These are phyloP conservation scores for Tausonia pullulans DNA, from an alignment of 1,284 basidiomycete genomes.

Conservation along the genomic window DNA sequence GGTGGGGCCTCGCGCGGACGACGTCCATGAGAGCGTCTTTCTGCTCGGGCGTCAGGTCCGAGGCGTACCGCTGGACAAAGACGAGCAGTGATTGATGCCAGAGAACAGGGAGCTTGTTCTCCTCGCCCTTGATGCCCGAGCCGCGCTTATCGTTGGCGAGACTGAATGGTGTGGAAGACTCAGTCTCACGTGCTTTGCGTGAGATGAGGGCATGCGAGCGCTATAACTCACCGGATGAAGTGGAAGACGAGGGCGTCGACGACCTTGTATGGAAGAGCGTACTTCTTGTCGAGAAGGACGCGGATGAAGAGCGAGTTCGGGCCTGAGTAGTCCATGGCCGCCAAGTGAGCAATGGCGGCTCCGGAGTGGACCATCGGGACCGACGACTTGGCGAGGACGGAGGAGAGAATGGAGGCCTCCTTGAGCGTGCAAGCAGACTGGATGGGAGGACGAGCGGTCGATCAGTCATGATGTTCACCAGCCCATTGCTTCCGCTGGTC, in stretches of 20 bases:
- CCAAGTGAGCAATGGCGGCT: slow-evolving; percentile 83
- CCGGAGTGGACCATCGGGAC: slow-evolving; percentile 94
- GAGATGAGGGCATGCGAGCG: slow-evolving; percentile 46
- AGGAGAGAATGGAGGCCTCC: slow-evolving; percentile 90
- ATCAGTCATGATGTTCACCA: background rate
- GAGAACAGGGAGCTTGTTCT: slow-evolving; percentile 70
- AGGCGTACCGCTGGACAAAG: slow-evolving; percentile 91
- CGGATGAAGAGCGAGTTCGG: slow-evolving; percentile 96
- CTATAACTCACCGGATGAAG: slow-evolving; percentile 87
- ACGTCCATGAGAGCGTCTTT: slow-evolving; percentile 96
- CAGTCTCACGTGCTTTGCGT: background rate
- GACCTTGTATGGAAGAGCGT: slow-evolving; percentile 95
- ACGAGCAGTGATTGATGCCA: slow-evolving; percentile 98
- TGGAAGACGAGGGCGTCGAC: slow-evolving; percentile 96
- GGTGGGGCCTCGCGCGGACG: slow-evolving; percentile 72
- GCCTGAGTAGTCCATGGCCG: slow-evolving; percentile 94
- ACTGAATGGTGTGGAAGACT: background rate
- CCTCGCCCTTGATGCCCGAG: slow-evolving; percentile 48
- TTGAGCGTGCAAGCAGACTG: slow-evolving; percentile 76
- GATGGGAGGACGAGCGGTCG: background rate
- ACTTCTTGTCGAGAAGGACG: slow-evolving; percentile 94
- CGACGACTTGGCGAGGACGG: slow-evolving; percentile 80
- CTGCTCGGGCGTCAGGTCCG: slow-evolving; percentile 94
- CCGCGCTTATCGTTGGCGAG: slow-evolving; percentile 35
- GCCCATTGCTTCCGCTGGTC: background rate